phyloP scores from a whole-genome alignment of 2,329 filamentous ascomycete species.

The Tolypocladium inflatum region DNA sequence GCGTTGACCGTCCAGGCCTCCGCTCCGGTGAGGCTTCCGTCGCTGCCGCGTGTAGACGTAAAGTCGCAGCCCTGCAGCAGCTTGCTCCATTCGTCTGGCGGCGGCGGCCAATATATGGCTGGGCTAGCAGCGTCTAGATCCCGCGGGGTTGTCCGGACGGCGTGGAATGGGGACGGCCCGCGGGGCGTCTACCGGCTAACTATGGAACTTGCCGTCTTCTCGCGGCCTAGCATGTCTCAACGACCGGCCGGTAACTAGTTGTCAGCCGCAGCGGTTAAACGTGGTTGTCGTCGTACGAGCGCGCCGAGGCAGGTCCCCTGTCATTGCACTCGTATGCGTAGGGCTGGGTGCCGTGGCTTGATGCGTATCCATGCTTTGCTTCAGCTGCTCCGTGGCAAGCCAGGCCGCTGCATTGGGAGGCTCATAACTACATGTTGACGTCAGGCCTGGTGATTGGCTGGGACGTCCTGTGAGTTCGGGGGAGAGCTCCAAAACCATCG shows the following conservation, averaged over 20 bases:
- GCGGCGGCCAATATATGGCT: background rate
- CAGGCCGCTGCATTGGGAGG: background rate
- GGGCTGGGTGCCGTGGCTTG: background rate
- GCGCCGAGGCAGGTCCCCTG: background rate
- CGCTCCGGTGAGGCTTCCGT: background rate
- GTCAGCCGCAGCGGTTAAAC: background rate
- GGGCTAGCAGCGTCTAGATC: background rate
- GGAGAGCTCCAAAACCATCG: background rate
- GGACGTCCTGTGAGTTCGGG: background rate
- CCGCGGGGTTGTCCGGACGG: background rate
- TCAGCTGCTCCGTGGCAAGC: background rate
- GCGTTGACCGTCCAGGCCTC: background rate
- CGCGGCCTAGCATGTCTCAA: background rate
- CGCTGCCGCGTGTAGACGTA: background rate
- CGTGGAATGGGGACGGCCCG: background rate
- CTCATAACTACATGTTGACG: background rate
- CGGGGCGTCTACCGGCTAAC: background rate
- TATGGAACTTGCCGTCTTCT: background rate
- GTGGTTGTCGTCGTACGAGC: background rate
- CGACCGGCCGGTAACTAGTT: background rate
- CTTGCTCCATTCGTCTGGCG: background rate
- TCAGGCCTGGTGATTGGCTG: background rate
- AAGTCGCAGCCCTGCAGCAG: background rate
- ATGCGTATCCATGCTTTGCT: too few relatives aligned
- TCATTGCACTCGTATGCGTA: background rate